Base-by-base conservation (phyloP, 345 rosid genomes). In the Erysimum cheiranthoides region DNA sequence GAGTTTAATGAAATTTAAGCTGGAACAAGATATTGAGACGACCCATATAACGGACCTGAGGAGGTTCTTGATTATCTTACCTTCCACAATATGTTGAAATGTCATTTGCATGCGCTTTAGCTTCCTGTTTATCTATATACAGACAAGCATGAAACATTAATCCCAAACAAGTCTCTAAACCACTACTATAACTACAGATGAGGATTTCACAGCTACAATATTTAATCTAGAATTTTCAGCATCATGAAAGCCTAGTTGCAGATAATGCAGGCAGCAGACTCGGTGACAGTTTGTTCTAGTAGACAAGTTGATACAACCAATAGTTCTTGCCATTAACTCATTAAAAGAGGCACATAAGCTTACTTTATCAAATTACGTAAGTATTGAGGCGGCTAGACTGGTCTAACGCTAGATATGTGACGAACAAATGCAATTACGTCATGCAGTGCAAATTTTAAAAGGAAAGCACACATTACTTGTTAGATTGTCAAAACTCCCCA, bases 41-140 rank as follows among this genome's bases (percentile, higher is more conserved):
- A 52, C 49, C n/a, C 47, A 6, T 59, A 51, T 34, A 10, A 21
- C 34, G 21, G 39, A 38, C 34, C 16, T 14, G 34, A 32, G 58
- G 62, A 59, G 66, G 59, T 28, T 66, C 32, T 46, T 36, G 35
- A 39, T 34, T 53, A 35, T 75, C 87, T 84, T 73, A 92, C 99
- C 93, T 88, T 83, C 96, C 98, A 81, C 97, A 95, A 84, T 89
- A 95, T 78, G 96, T 82, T 68, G 99, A 83, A 66, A 95, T 84
- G 50, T 86, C 96, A 75, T 89, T 95, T 39, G 99, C 83, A 82
- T 90, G 85, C 66, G 89, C 91, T 73, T 83, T 85, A 66, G 99
- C 99, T 84, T 95, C 97, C 80, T 88, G 93, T 78, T 92, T 87
- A 80, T 87, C 98, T 95, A 82, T 92, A 79, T 63, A 59, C 57